Base-by-base conservation (phyloP, 352 stramenopile species). In the Peronospora destructor region DNA sequence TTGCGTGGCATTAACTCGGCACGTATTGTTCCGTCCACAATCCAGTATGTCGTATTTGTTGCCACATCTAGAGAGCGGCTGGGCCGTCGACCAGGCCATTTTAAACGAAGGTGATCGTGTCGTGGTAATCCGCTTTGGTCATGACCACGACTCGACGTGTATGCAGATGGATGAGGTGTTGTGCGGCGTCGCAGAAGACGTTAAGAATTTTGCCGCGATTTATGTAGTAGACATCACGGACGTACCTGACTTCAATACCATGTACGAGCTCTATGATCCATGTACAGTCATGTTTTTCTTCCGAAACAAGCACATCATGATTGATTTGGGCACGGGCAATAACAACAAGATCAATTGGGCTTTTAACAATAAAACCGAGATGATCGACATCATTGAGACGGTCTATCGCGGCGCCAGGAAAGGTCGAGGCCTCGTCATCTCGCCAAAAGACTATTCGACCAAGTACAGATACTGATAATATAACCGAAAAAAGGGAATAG, bases 341-440 rank as follows among this genome's bases (percentile, higher is more conserved):
- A 99, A 99, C 76, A 99, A 99, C 80, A 99, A 99, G 74, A 98
- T 98, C 68, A 98, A 98, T 71, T 98, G 93, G 94, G 91, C 95
- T 23, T 94, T 91, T 59, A 95, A 95, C 50, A 96, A 98, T 66
- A 98, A 98, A 67, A 71, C 96, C 53, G 95, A 99, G 76, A 95
- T 99, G 60, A 98, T 99, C 62, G 95, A 98, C 75, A 98, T 99
- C 64, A 97, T 99, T 63, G 96, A 99, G 68, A 97, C 95, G 1
- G 96, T 99, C 26, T 99, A 99, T 73, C 73, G 94, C 35, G 96
- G 96, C 35, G 96, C 96, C 28, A 71, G 95, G 41, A 99, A 99
- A 61, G 97, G 97, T 32, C 76, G 95, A 48, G 97, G 97, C 29
- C 77, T 99, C 35, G 97, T 99, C 13, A 93, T 99, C 37, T 97